These are phyloP conservation scores for Backusella mclennaniae DNA, from an alignment of 192 early-diverging fungal species.

Conservation along the genomic window DNA sequence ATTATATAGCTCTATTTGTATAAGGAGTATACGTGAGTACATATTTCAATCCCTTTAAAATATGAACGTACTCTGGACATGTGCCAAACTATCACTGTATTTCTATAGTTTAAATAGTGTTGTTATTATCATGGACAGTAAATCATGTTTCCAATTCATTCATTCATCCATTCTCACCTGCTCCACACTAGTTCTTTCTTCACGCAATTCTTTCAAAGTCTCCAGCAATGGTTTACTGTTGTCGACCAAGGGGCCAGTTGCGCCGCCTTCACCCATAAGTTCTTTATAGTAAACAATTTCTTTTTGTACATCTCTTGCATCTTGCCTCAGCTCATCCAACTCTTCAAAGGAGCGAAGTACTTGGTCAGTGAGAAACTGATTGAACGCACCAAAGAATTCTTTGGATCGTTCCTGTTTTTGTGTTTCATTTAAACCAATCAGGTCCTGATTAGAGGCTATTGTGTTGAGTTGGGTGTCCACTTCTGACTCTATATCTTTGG, in stretches of 20 bases:
- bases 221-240: neutral
- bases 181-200: neutral
- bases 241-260: neutral
- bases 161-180: neutral
- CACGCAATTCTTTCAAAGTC: neutral
- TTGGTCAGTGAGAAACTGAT: neutral
- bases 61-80: neutral
- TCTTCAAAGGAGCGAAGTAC: constrained; percentile 1
- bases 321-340: neutral
- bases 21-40: neutral
- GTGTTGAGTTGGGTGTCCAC: neutral
- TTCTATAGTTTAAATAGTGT: neutral
- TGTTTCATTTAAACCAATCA: neutral
- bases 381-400: neutral
- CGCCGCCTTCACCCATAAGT: neutral
- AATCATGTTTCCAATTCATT: too few species aligned
- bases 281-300: neutral
- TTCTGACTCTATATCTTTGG: neutral
- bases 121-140: neutral
- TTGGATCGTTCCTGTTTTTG: constrained; percentile 7
- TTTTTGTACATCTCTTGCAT: neutral
- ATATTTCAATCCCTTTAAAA: too few species aligned
- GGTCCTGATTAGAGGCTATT: neutral
- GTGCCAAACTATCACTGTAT: neutral
- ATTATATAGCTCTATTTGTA: constrained; percentile 17